Base-by-base conservation (phyloP, 1,284 basidiomycete species). In the Leccinum angustisporum region DNA sequence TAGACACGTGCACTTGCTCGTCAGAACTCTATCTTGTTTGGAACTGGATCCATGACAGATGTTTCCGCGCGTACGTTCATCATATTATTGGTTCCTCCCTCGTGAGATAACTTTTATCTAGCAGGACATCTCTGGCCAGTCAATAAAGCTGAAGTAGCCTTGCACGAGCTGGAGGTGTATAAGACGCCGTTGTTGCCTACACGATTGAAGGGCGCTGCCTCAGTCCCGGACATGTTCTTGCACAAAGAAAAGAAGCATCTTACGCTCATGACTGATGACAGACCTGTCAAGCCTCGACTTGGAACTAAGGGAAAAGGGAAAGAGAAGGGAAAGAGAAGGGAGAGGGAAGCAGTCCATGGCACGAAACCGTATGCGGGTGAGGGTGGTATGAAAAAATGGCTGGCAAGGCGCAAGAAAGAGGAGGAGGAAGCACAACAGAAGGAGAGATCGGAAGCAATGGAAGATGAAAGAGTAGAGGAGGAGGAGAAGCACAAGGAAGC, bases 181-280 rank as follows among this genome's bases (percentile, higher is more conserved):
- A 88, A 86, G 75, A 91, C 87, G 1, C 90, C 90, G 8, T 79
- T 91, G 54, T 68, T 91, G 8, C 88, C 90, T 5, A 86, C 86
- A 48, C 84, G 87, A 18, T 77, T 90, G 59, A 85, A 85, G 60
- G 81, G 76, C 11, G 76, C 81, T 16, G 73, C 77, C 7, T 75
- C 76, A 10, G 77, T 83, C 52, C 86, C 87, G 8, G 84, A 86
- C 62, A 83, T 89, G 76, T 90, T 91, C 76, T 79, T 83, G 65
- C 79, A 82, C 21, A 85, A 83, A 66, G 83, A 84, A 63, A 73
- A 76, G 14, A 81, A 81, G 11, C 76, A 78, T 51, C 79, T 88
- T 21, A 77, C 87, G 13, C 77, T 87, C 38, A 88, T 90, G 84
- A 80, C 79, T 13, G 83, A 84, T 61, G 82, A 76, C 56, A 70